A percentile compares a stretch with the other conserved stretches of the same genome.
These are phyloP conservation scores for Musa beccarii DNA, from an alignment of 176 grass and related monocot genomes.

Conservation along the genomic window DNA sequence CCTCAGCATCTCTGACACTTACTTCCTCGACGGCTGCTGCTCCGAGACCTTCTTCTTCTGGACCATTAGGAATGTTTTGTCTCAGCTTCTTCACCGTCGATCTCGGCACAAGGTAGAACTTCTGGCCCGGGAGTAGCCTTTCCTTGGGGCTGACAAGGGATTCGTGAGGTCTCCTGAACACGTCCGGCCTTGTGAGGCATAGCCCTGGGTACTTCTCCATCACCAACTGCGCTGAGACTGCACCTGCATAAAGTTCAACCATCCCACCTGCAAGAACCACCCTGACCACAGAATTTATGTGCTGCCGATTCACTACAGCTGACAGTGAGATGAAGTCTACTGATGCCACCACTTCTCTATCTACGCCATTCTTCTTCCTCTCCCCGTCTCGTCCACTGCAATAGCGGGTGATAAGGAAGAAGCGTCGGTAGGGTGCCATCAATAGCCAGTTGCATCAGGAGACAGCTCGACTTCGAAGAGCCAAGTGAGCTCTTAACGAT, in stretches of 20 bases:
- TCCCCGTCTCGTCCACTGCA: background rate
- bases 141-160: constrained; percentile 27
- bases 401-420: background rate
- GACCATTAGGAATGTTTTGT: constrained; percentile 8
- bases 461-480: no score
- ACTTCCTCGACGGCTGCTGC: background rate
- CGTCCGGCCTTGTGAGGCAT: constrained; percentile 41
- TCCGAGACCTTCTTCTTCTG: background rate
- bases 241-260: constrained; percentile 39
- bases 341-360: background rate
- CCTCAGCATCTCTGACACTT: background rate
- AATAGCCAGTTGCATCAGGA: no score
- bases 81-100: constrained; percentile 28
- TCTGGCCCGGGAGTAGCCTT: constrained; percentile 48
- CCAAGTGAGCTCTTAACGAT: no score
- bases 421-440: no score
- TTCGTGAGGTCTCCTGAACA: constrained; percentile 45
- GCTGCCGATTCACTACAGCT: background rate
- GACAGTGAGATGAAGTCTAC: constrained; percentile 16
- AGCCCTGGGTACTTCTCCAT: constrained; percentile 48
- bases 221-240: constrained; percentile 37
- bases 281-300: constrained; percentile 29
- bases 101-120: constrained; percentile 37
- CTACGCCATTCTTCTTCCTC: background rate
- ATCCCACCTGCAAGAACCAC: constrained; percentile 39